A percentile compares a stretch with the other conserved stretches of the same genome.
These are phyloP conservation scores for Polytolypa hystricis DNA, from an alignment of 2,329 filamentous ascomycete genomes.

Conservation along the genomic window DNA sequence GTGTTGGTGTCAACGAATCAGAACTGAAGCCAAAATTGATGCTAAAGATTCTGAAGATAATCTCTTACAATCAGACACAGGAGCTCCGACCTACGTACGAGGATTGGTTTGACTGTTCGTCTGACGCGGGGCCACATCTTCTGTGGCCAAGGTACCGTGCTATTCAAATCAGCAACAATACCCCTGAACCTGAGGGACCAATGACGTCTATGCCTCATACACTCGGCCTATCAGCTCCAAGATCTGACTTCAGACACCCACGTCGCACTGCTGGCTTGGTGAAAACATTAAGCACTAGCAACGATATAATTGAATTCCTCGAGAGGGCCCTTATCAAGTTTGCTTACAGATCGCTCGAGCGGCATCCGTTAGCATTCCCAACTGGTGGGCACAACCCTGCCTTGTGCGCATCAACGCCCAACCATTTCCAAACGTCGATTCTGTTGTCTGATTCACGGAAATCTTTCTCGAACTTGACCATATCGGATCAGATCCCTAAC, in stretches of 20 bases:
- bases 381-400: no score
- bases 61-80: slow-evolving; percentile 10
- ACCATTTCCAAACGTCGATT: background rate
- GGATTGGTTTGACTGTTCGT: slow-evolving; percentile 9
- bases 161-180: slow-evolving; percentile 4
- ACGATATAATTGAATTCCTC: slow-evolving; percentile 13
- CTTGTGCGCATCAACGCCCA: no score
- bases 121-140: slow-evolving; percentile 11
- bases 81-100: slow-evolving; percentile 9
- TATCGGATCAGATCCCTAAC: slow-evolving; percentile 3
- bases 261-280: no score
- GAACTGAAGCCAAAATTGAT: slow-evolving; percentile 5
- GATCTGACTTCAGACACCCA: no score
- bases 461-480: slow-evolving; percentile 13
- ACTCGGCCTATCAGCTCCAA: no score
- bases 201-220: no score
- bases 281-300: no score
- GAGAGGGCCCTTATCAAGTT: slow-evolving; percentile 18
- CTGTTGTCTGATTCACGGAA: no score
- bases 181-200: background rate
- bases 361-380: slow-evolving; percentile 16
- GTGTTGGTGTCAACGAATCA: background rate
- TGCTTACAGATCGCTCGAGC: slow-evolving; percentile 21
- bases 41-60: slow-evolving; percentile 10
- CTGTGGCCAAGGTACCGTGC: slow-evolving; percentile 8